Base-by-base conservation (phyloP, 495 filamentous ascomycete genomes). In the Staphylotrichum tortipilum region DNA sequence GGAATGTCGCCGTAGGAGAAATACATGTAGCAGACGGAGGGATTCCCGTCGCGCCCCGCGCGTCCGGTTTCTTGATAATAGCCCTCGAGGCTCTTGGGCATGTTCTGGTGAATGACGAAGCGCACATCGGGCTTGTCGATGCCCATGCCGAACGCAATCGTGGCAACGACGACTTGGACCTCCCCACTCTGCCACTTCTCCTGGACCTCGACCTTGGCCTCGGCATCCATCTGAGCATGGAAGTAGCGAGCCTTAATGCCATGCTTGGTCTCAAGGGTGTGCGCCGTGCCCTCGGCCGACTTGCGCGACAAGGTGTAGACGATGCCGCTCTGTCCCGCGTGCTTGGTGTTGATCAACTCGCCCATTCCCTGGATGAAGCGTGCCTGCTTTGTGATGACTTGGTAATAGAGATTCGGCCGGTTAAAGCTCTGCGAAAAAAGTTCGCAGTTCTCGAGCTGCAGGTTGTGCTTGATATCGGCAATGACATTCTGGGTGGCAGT, bases 71-170 rank as follows among this genome's bases (percentile, higher is more conserved):
- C 94, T 60, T 98, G 92, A 57, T 95, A 96, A 61, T 98, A 98
- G 0, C 91, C 94, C 66, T 98, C 92, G n/a, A 98, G 73, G 58
- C 87, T 94, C 66, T 95, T 95, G 1, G 92, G 92, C 7, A 96
- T 75, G 15, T 78, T 84, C 57, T 94, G 82, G 64, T 98, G 92
- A 26, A 98, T 89, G 34, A 98, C 89, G 56, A 90, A 96, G 11
- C 92, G 85, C 31, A 98, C 91, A 64, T 98, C 84, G 0, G 89
- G 77, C 65, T 98, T 98, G 68, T 98, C 92, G 47, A 98, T 97
- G 14, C 92, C 92, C 92, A 98, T 98, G 9, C 92, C 92, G 62
- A 98, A 98, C 23, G 92, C 92, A 64, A 97, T 96, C 0, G 92
- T 99, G n/a, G 92, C 94, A 23, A 99, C 92, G 21, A 99, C 91